Base-by-base conservation (phyloP, 148 eudicot species). In the Oxyria digyna region DNA sequence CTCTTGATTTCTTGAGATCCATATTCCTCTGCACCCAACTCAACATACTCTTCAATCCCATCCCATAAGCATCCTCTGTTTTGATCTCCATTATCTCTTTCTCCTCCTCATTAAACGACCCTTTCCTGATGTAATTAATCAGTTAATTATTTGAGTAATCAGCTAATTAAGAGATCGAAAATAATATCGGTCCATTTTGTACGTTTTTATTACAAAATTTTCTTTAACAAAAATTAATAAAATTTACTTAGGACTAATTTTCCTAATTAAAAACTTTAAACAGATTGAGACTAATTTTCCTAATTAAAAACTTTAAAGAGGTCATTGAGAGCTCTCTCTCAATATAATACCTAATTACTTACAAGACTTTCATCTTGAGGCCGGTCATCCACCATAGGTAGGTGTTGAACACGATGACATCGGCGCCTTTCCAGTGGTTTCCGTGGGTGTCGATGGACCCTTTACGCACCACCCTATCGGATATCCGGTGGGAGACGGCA, bases 351-450 rank as follows among this genome's bases (percentile, higher is more conserved):
- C 79, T 50, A 13, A 33, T 0, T 66, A 66, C 42, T 81, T 85
- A 94, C 99, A 88, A 72, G 69, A 94, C 84, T 55, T 91, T 94
- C 82, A 94, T 83, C 59, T 80, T 65, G 45, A 76, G 79, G 76
- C 98, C 98, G 54, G 91, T 86, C 91, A 90, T 91, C 99, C 99
- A 94, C 99, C 99, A 94, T 1, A 91, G 83, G 71, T 94, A 94
- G 17, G 99, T 85, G 71, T 91, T 94, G 84, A 94, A 90, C 3
- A 94, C 96, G 71, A 94, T 64, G 10, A 94, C 87, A 75, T 94
- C 99, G 3, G 79, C 99, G 50, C 99, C 97, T 83, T 88, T 91
- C 99, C 99, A 94, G 69, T 80, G 43, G 55, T 83, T 77, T 14
- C 97, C 97, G 48, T 94, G 99, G 62, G 75, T 90, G 32, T 81